These are phyloP conservation scores for Zea luxurians DNA, from an alignment of 176 grass and related monocot species.

Conservation along the genomic window DNA sequence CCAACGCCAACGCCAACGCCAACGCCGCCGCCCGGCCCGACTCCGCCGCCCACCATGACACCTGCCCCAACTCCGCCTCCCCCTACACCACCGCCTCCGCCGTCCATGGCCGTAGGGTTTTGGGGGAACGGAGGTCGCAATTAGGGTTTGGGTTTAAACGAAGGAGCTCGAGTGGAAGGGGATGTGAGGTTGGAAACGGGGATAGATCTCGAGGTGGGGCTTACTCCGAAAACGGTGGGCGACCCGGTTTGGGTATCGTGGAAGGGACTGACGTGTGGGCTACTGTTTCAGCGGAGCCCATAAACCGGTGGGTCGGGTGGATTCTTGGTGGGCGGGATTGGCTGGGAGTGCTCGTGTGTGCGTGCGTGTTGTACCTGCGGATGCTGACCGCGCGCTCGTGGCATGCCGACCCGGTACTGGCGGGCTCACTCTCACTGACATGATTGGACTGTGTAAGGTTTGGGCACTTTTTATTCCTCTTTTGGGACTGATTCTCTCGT, in stretches of 20 bases:
- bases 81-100: conserved; percentile 38
- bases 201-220: conserved; percentile 52
- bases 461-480: not conserved
- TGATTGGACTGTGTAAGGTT: conserved; percentile 21
- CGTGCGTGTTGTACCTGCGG: conserved; percentile 26
- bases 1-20: conserved; percentile 38
- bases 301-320: accelerated
- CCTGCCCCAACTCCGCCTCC: conserved; percentile 19
- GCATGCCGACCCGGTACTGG: conserved; percentile 38
- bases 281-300: accelerated
- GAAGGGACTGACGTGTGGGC: not conserved
- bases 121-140: conserved; percentile 29
- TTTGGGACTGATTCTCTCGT: conserved; percentile 3
- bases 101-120: conserved; percentile 69
- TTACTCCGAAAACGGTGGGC: conserved; percentile 24
- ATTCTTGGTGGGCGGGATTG: not conserved
- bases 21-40: conserved; percentile 18
- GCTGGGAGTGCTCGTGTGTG: conserved; percentile 2
- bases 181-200: conserved; percentile 40
- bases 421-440: not conserved
- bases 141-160: conserved; percentile 74
- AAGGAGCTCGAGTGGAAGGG: conserved; percentile 21
- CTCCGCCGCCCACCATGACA: conserved; percentile 28
- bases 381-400: conserved; percentile 41
- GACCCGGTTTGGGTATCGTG: not conserved